Conservation (phyloP, 225 moss, liverwort and hornwort genomes). For the Antitrichia curtipendula region DNA sequence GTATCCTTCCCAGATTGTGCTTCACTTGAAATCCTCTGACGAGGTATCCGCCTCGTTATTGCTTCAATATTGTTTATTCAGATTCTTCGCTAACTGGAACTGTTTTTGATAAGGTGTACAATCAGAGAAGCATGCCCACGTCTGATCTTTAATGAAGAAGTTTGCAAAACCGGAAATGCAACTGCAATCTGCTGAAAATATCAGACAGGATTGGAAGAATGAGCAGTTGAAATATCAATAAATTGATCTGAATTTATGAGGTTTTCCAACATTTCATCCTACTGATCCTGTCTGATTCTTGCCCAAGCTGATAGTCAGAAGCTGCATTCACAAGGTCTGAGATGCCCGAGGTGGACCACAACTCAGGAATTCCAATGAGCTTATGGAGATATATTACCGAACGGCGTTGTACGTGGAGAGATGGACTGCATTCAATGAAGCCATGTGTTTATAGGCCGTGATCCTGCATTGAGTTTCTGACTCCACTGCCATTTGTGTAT, state of each 20-base stretch:
- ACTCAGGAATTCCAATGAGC: constrained; percentile 38
- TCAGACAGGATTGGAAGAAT: constrained; percentile 16
- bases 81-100: background rate
- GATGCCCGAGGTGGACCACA: constrained; percentile 30
- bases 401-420: background rate
- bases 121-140: constrained; percentile 7
- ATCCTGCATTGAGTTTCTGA: background rate
- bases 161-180: constrained; percentile 30
- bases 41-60: background rate
- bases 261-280: background rate
- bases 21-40: too few relatives aligned
- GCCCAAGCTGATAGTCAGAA: constrained; percentile 19
- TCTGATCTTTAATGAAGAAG: constrained; percentile 31
- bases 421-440: background rate
- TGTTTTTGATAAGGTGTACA: constrained; percentile 15
- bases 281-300: background rate
- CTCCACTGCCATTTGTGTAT: background rate
- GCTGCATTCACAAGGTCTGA: constrained; percentile 38
- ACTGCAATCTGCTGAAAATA: constrained; percentile 23
- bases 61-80: too few relatives aligned
- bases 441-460: background rate
- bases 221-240: background rate
- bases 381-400: background rate
- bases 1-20: background rate
- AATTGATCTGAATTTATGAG: background rate